phyloP scores from a whole-genome alignment of 495 filamentous ascomycete genomes.

The Pyrenopolyporus hunteri region DNA sequence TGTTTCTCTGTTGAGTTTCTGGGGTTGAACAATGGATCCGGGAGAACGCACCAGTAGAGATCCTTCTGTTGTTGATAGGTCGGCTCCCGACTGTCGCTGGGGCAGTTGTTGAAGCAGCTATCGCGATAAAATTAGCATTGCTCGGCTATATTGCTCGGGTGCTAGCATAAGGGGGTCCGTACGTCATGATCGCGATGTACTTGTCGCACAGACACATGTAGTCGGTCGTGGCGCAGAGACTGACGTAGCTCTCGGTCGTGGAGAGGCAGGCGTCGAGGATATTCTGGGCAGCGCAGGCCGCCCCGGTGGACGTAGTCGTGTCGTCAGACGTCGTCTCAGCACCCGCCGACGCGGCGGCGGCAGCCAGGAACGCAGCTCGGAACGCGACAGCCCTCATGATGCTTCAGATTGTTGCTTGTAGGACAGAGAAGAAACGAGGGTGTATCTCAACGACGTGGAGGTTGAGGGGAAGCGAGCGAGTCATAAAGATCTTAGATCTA shows the following conservation, averaged over 20 bases:
- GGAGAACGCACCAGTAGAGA: conserved; percentile 45
- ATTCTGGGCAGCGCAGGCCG: conserved; percentile 49
- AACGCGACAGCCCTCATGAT: conserved; percentile 48
- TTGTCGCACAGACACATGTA: conserved; percentile 50
- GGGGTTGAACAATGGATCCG: not conserved
- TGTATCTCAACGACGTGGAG: not conserved
- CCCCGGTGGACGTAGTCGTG: conserved; percentile 32
- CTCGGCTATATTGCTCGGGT: not conserved
- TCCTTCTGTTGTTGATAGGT: conserved; percentile 43
- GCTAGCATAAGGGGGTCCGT: conserved; percentile 3
- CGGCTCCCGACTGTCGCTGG: conserved; percentile 45
- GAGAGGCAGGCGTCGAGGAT: conserved; percentile 53
- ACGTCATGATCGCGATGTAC: conserved; percentile 50
- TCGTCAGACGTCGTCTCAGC: conserved; percentile 11
- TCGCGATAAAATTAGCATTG: not conserved
- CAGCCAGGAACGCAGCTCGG: conserved; percentile 41
- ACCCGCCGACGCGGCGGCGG: conserved; percentile 27
- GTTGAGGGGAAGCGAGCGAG: not conserved
- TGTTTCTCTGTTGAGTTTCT: not conserved
- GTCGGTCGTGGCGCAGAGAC: conserved; percentile 43
- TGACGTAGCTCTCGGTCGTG: conserved; percentile 47
- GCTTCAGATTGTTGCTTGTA: not conserved
- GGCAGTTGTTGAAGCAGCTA: conserved; percentile 59
- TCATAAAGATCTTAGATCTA: no score
- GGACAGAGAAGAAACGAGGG: no score